Percentiles rank a stretch among this genome's conserved stretches.
Conservation (phyloP, 345 rosid genomes). For the Aegle marmelos region DNA sequence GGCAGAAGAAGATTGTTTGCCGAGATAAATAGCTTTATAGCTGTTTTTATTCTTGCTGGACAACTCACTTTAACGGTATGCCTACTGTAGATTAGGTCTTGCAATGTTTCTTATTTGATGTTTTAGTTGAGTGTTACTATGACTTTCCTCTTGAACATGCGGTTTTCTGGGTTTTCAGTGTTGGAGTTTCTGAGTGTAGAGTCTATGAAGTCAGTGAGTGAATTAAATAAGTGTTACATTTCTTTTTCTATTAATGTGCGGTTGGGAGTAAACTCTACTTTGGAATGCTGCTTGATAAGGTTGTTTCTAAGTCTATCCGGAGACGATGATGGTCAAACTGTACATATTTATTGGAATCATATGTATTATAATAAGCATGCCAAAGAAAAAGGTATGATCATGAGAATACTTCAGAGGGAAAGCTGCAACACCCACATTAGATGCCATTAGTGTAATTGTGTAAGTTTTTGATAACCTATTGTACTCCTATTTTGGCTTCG, state of each 20-base stretch:
- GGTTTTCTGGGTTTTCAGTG: not conserved
- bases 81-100: slow-evolving; percentile 1
- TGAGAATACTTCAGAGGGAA: not conserved
- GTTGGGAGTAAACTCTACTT: not conserved
- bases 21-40: slow-evolving; percentile 93
- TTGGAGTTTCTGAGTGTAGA: not conserved
- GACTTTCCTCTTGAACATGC: not conserved
- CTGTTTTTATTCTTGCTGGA: slow-evolving; percentile 85
- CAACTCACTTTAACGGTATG: slow-evolving; percentile 86
- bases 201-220: not conserved
- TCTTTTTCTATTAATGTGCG: not conserved
- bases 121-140: not conserved
- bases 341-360: not conserved
- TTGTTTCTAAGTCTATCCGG: not conserved
- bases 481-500: not conserved
- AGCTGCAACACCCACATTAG: not conserved
- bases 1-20: slow-evolving; percentile 86
- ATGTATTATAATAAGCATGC: not conserved
- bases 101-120: not conserved
- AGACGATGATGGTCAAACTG: not conserved
- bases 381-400: not conserved
- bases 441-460: not conserved
- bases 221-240: not conserved
- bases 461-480: not conserved
- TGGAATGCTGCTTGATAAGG: not conserved